Evolutionary conservation across 208 protist genomes (phyloP), one percentile per base, ranked within the genome.

Genomic region (Acanthamoeba quina): DNA sequence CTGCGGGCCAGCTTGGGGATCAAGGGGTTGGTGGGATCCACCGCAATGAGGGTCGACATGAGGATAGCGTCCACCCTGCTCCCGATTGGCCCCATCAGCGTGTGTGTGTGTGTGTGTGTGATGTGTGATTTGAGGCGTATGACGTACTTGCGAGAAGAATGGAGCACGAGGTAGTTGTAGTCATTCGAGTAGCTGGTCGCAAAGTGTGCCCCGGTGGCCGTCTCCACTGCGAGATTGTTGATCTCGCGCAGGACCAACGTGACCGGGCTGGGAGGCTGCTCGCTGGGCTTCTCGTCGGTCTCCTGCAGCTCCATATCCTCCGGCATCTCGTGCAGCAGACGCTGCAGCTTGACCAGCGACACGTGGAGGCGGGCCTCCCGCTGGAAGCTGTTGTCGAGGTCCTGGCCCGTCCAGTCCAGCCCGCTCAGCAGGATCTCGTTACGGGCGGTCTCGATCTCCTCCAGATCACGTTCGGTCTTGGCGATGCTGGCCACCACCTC

Each of bases 51-150:
- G 2, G 52, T 24, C 31, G 15, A 47, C 52, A 89, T 58, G 31
- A 89, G 3, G 13, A 89, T 58, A 3, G 80, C 80, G 31, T 89
- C 80, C 26, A 60, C 49, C 78, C 78, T 86, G 78, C 47, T 34
- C 31, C 0, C 37, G 37, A 37, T 37, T 37, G 37, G 37, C 37
- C 37, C 37, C 37, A 37, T 37, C 10, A 29, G 11, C 6, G 37
- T 41, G 13, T 29, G 24, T 3, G 29, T n/a, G 26, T 37, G 24
- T 72, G 37, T 4, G 31, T 41, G 11, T 15, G 37, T 47, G 9
- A 29, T 9, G 68, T 5, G 64, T 72, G n/a, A n/a, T n/a, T n/a
- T 11, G 24, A 31, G 2, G 64, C 64, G 64, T 41, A 9, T 29
- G 64, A 72, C 64, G 31, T 49, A 80, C 72, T 80, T 80, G 31